A percentile compares a stretch with the other conserved stretches of the same genome.
Conservation (phyloP, 2,329 filamentous ascomycete species). For the Huntiella savannae region DNA sequence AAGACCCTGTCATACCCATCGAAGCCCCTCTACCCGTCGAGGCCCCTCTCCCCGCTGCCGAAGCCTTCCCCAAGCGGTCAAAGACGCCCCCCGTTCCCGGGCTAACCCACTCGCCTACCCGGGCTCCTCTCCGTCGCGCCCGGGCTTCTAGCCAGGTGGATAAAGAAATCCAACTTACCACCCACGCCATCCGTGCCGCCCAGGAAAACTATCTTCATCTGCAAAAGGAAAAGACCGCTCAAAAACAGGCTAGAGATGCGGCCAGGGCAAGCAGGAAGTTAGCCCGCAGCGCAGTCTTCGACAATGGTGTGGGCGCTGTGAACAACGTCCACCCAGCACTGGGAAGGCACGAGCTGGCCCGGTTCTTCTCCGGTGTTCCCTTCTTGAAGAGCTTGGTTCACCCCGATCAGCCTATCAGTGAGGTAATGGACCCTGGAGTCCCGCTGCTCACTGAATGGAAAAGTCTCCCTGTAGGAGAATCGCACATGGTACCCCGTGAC, state of each 20-base stretch:
- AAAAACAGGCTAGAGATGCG: constrained; percentile 16
- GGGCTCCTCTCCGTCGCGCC: constrained; percentile 11
- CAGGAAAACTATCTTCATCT: constrained; percentile 29
- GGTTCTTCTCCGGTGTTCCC: constrained; percentile 25
- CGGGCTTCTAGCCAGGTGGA: constrained; percentile 15
- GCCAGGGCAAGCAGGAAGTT: constrained; percentile 21
- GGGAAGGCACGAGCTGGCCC: constrained; percentile 23
- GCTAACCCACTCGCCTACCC: constrained; percentile 7
- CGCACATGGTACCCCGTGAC: not conserved
- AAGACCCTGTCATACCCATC: constrained; percentile 12
- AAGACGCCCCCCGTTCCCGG: constrained; percentile 15
- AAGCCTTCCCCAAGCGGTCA: constrained; percentile 16
- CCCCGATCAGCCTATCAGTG: not conserved
- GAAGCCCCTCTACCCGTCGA: constrained; percentile 21
- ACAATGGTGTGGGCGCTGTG: constrained; percentile 20
- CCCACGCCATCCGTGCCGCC: constrained; percentile 15
- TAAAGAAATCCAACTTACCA: constrained; percentile 14
- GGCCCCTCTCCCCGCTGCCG: constrained; percentile 21
- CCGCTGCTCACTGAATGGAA: not conserved
- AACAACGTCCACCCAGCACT: constrained; percentile 11
- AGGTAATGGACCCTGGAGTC: not conserved
- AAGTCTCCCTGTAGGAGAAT: too few relatives aligned
- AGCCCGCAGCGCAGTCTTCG: constrained; percentile 17
- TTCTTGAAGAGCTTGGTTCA: constrained; percentile 15
- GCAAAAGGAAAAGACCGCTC: constrained; percentile 26